Percentiles rank a stretch among this genome's conserved stretches.
Evolutionary conservation across 2,329 filamentous ascomycete genomes (phyloP).

Genomic region (Zymoseptoria pseudotritici): DNA sequence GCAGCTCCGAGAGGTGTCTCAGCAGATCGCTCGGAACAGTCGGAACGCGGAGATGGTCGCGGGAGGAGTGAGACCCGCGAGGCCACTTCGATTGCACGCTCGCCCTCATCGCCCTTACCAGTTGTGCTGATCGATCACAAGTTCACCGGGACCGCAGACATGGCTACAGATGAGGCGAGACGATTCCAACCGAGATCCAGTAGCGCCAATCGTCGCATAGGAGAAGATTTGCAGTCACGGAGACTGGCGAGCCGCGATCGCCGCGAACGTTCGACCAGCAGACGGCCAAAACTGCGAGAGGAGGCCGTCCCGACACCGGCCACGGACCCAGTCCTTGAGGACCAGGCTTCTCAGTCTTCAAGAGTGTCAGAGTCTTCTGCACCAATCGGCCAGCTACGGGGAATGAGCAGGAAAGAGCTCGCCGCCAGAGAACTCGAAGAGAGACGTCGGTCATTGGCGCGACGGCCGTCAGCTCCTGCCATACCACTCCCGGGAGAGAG

Average conservation of each 20-base stretch:
- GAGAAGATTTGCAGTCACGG: constrained; percentile 30
- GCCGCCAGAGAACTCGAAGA: constrained; percentile 79
- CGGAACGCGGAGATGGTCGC: no score
- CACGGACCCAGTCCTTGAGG: no score
- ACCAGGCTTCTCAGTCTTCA: no score
- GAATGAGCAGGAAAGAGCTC: constrained; percentile 36
- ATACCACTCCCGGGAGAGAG: constrained; percentile 62
- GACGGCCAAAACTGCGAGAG: constrained; percentile 8
- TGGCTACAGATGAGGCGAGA: no score
- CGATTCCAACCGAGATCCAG: constrained; percentile 43
- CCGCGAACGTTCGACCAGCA: constrained; percentile 19
- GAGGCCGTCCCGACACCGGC: no score
- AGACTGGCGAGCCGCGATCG: constrained; percentile 19
- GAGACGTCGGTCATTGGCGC: constrained; percentile 72
- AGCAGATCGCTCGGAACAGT: no score
- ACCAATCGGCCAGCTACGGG: constrained; percentile 3
- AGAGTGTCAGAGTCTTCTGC: constrained; percentile 9
- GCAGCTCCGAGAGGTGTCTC: constrained; percentile 37
- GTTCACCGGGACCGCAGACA: no score
- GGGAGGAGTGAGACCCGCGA: constrained; percentile 58
- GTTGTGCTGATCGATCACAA: no score
- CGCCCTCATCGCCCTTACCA: constrained; percentile 73
- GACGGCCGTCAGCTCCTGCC: constrained; percentile 68
- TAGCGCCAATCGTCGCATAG: constrained; percentile 41
- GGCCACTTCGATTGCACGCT: constrained; percentile 54